Evolutionary conservation across 176 grass and related monocot genomes (phyloP).

Genomic region (Saccharum officinarum): DNA sequence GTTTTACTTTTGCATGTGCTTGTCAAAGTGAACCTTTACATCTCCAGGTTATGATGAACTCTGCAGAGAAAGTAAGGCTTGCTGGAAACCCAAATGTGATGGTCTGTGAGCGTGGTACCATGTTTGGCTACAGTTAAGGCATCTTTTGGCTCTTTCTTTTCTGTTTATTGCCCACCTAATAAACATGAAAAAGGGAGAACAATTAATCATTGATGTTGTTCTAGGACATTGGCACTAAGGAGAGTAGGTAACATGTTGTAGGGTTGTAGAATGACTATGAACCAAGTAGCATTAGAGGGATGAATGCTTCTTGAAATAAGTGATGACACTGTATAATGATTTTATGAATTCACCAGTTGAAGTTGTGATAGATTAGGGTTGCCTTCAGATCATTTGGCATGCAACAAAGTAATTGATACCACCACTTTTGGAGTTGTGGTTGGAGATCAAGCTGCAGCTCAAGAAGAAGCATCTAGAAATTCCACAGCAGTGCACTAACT

Average conservation of each 20-base stretch:
- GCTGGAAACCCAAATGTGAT: constrained; percentile 94
- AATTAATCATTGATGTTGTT: background rate
- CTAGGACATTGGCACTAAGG: background rate
- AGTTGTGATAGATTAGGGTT: background rate
- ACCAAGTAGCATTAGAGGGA: background rate
- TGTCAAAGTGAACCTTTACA: constrained; percentile 12
- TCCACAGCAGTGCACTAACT: background rate
- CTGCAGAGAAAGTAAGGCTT: constrained; percentile 92
- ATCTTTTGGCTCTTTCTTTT: constrained; percentile 29
- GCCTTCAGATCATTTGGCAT: background rate
- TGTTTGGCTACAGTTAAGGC: constrained; percentile 97
- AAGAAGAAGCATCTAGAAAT: background rate
- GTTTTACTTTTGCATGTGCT: constrained; percentile 5
- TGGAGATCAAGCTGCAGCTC: background rate
- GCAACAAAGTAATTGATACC: background rate
- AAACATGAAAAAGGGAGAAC: background rate
- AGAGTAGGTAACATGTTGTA: constrained; percentile 21
- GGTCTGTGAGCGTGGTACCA: constrained; percentile 97
- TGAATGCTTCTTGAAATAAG: constrained; percentile 9
- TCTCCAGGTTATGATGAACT: constrained; percentile 74
- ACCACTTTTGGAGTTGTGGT: background rate
- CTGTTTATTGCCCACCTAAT: background rate
- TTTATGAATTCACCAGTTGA: constrained; percentile 23
- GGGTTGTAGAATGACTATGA: constrained; percentile 12
- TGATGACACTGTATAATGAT: background rate